Conservation (phyloP, 768 basidiomycete genomes). For the Psilocybe tampanensis region DNA sequence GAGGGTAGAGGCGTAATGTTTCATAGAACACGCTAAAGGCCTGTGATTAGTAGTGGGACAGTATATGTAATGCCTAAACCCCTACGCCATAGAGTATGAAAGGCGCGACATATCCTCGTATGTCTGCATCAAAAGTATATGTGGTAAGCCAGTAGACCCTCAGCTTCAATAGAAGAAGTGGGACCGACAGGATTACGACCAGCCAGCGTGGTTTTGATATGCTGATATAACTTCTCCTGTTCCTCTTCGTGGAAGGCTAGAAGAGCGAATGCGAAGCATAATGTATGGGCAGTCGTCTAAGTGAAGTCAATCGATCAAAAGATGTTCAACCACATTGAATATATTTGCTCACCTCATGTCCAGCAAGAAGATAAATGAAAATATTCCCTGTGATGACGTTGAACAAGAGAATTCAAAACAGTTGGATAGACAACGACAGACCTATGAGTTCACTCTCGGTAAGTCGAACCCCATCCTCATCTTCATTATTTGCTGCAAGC, state of each 20-base stretch:
- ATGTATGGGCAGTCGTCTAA: conserved; percentile 37
- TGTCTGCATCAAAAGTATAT: conserved; percentile 28
- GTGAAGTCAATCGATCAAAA: too few species aligned
- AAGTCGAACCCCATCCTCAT: conserved; percentile 27
- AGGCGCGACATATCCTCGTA: conserved; percentile 42
- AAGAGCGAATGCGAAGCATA: conserved; percentile 40
- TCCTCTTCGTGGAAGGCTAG: conserved; percentile 45
- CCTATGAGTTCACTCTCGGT: conserved; percentile 43
- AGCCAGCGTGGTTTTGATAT: conserved; percentile 33
- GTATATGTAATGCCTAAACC: background rate
- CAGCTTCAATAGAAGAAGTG: conserved; percentile 6
- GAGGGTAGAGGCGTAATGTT: conserved; percentile 47
- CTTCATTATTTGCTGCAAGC: conserved; percentile 46
- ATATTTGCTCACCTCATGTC: conserved; percentile 46
- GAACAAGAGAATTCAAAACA: background rate
- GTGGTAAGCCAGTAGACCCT: conserved; percentile 5
- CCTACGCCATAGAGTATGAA: conserved; percentile 40
- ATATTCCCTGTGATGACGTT: conserved; percentile 33
- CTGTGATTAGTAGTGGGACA: background rate
- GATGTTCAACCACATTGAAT: background rate
- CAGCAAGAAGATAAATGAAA: conserved; percentile 54
- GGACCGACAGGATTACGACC: conserved; percentile 30
- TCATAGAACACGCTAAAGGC: conserved; percentile 49
- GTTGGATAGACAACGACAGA: conserved; percentile 8
- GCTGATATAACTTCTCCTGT: conserved; percentile 44